Evolutionary conservation across 106 monocot genomes (phyloP).

Genomic region (Dactylorhiza incarnata): DNA sequence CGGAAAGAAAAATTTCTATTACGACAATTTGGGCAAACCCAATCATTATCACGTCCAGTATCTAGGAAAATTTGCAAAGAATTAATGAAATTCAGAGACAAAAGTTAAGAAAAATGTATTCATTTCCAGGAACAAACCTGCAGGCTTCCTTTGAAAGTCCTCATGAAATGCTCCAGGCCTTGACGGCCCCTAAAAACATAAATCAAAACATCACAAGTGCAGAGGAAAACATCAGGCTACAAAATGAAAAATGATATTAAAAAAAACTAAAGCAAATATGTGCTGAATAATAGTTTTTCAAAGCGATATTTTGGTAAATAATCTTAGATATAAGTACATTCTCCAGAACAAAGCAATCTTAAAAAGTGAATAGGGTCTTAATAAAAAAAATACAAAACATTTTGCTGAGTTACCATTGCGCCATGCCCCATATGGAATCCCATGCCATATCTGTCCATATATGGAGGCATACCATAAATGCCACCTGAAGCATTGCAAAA

Average conservation of each 20-base stretch:
- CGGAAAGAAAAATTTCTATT: constrained; percentile 82
- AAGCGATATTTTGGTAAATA: background rate
- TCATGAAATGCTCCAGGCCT: constrained; percentile 67
- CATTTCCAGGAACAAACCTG: constrained; percentile 34
- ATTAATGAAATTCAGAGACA: background rate
- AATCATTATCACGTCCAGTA: constrained; percentile 70
- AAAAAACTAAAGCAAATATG: background rate
- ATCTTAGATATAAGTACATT: background rate
- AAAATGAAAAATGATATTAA: background rate
- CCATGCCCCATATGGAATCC: constrained; percentile 59
- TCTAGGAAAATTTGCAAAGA: constrained; percentile 6
- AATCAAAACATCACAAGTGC: background rate
- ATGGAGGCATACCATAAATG: constrained; percentile 86
- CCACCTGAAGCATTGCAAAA: constrained; percentile 43
- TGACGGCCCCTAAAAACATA: constrained; percentile 29
- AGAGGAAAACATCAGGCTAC: background rate
- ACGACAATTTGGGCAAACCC: constrained; percentile 85
- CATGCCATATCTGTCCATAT: constrained; percentile 69
- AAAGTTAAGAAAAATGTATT: background rate
- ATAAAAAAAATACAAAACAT: background rate
- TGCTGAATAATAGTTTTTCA: background rate
- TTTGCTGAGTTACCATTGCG: constrained; percentile 38
- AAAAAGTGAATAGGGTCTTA: background rate
- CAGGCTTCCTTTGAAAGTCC: constrained; percentile 51
- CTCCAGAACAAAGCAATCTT: background rate